Base-by-base conservation (phyloP, 2,329 filamentous ascomycete genomes). In the Pleomassaria siparia region DNA sequence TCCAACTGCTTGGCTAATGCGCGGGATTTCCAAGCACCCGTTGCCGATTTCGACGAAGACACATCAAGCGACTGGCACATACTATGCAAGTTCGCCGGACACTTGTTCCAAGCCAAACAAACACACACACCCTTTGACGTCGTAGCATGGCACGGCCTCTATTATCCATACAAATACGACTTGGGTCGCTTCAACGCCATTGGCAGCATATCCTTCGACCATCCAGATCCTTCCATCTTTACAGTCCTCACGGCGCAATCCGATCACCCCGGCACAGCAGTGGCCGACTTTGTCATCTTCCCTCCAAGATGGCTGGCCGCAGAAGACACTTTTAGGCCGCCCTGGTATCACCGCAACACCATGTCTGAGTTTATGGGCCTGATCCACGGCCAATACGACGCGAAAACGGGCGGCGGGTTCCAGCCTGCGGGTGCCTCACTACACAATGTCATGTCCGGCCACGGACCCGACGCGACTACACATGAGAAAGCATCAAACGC, bases 381-480 rank as follows among this genome's bases (percentile, higher is more conserved):
- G 44, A 85, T 86, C 43, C 70, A 73, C 22, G 83, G 83, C 4
- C 75, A 80, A 50, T 86, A 86, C 56, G 83, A 86, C 54, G 83
- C 76, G 60, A 73, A 84, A 72, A 76, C 73, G 0, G 76, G 75
- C 21, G 75, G 75, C 2, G 83, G 82, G 0, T 86, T 86, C 64
- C 77, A 78, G 53, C 82, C 83, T 33, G 83, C 80, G 0, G 83
- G 83, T 13, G 83, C 83, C 2, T 82, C 78, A 63, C 63, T 86
- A 66, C 86, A 90, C 69, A 89, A 89, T 60, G 81, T 86, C 30
- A 89, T 89, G 86, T 84, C 82, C 52, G 85, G 83, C 0, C 87
- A 86, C 64, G 83, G 83, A 1, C 83, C 84, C 1, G 84, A 87
- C 53, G 79, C 76, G 16, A 69, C 71, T 40, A 81, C 81, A 1